Conservation (phyloP, 768 basidiomycete species). For the Rhodocollybia butyracea region DNA sequence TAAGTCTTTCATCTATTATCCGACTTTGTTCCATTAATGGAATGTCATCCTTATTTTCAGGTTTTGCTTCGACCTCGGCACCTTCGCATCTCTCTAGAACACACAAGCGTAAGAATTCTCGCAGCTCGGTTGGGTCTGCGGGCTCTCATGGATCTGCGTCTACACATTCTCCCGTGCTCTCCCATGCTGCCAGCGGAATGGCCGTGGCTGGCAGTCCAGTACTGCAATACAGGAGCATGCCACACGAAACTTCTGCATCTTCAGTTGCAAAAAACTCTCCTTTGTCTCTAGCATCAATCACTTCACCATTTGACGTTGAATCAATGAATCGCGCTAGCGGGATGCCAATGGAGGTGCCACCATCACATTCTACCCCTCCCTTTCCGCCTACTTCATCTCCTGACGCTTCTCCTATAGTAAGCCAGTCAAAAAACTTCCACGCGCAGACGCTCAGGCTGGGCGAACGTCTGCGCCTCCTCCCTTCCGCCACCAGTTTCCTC, state of each 20-base stretch:
- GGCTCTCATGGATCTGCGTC: slow-evolving; percentile 2
- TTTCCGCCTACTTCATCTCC: slow-evolving; percentile 37
- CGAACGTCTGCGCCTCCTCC: slow-evolving; percentile 58
- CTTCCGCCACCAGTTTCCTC: neutral
- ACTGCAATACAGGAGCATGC: neutral
- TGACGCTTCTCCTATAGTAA: slow-evolving; percentile 20
- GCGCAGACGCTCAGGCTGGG: slow-evolving; percentile 80
- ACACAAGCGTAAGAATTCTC: slow-evolving; percentile 4
- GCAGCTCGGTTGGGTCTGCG: slow-evolving; percentile 1
- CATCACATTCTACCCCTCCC: slow-evolving; percentile 28
- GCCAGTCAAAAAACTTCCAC: slow-evolving; percentile 65
- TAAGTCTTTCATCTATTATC: neutral
- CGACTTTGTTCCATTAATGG: neutral
- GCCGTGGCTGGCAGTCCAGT: neutral
- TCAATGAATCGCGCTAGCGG: neutral
- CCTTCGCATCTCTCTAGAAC: neutral
- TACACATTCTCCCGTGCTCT: neutral
- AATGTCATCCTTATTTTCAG: neutral
- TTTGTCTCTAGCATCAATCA: slow-evolving; percentile 5
- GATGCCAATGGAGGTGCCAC: neutral
- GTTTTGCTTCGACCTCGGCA: neutral
- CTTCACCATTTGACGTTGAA: slow-evolving; percentile 5
- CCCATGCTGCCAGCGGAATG: neutral
- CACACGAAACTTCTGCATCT: neutral
- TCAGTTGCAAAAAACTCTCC: neutral